Evolutionary conservation across 2,329 filamentous ascomycete genomes (phyloP).

Genomic region (Phaeosphaeria sp.): DNA sequence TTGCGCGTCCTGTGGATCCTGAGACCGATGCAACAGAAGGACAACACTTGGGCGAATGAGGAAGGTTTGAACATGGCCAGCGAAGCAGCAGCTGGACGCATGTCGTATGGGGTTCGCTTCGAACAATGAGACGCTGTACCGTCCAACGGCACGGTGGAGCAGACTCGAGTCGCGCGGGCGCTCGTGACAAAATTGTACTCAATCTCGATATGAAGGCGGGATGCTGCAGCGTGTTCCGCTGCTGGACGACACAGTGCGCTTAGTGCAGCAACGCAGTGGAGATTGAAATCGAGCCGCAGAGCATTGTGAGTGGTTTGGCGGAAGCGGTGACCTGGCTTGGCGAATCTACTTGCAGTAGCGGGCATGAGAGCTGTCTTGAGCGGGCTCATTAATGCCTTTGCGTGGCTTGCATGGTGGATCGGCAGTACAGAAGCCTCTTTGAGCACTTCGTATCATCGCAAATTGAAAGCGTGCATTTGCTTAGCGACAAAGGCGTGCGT

Average conservation of each 20-base stretch:
- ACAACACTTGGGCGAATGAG: constrained; percentile 19
- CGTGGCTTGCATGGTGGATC: constrained; percentile 14
- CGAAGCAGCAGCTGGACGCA: constrained; percentile 10
- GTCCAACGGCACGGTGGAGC: constrained; percentile 14
- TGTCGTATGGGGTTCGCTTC: constrained; percentile 6
- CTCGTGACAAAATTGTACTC: constrained; percentile 15
- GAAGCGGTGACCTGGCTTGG: constrained; percentile 23
- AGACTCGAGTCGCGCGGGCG: constrained; percentile 25
- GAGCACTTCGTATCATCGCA: constrained; percentile 9
- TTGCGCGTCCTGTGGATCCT: constrained; percentile 37
- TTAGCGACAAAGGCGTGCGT: background rate
- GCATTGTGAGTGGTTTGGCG: constrained; percentile 20
- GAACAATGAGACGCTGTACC: background rate
- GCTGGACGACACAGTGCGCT: constrained; percentile 26
- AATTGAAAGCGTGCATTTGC: background rate
- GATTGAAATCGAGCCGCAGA: constrained; percentile 16
- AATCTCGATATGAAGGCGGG: constrained; percentile 30
- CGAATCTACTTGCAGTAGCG: constrained; percentile 12
- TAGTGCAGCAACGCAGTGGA: constrained; percentile 26
- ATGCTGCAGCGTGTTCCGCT: constrained; percentile 22
- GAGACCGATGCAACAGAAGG: constrained; percentile 17
- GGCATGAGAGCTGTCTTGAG: constrained; percentile 11
- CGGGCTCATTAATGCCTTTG: constrained; percentile 11
- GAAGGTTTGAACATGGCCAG: constrained; percentile 22
- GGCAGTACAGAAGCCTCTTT: constrained; percentile 3